Base-by-base conservation (phyloP, 2,329 filamentous ascomycete genomes). In the Hypoxylon sp. region DNA sequence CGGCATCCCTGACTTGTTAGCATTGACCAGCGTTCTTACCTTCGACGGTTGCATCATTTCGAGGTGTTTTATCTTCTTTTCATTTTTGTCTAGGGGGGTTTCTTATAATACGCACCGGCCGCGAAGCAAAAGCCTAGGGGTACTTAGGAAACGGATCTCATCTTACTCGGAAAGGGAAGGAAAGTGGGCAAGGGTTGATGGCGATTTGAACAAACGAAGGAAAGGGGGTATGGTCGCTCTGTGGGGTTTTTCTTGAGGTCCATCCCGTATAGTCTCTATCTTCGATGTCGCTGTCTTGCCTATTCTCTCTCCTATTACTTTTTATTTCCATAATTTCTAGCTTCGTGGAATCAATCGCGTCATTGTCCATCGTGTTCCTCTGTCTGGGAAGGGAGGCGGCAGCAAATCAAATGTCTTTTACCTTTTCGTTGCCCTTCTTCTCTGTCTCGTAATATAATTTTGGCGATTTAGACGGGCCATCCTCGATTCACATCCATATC, bases 401-500 rank as follows among this genome's bases (percentile, higher is more conserved):
- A 37, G 34, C 56, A 37, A 46, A 41, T 49, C 55, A 59, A 28
- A 41, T 54, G 59, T 56, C 44, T 28, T 51, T 57, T 30, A 51
- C 44, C 39, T 41, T 47, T 56, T 49, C 37, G 30, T 39, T 15
- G 19, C 39, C 28, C 37, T 37, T 54, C 44, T 37, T 4, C 24
- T 50, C 47, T 39, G 32, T 22, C 52, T 64, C 67, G 41, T 65
- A 65, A 67, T 64, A 65, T 65, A 63, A 53, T 47, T 64, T 47
- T 64, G 64, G 62, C 64, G 59, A 62, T 64, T 64, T 70, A 70
- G 68, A 70, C 65, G 67, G 32, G 67, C 59, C 59, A 66, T 59
- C 64, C 64, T 65, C 62, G 67, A 69, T 70, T 70, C 68, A 68
- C 67, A 69, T 69, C 67, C 50, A 55, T 52, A 57, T 51, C n/a